These are phyloP conservation scores for Kodamaea lidongshanica DNA, from an alignment of 805 yeast species.

Conservation along the genomic window DNA sequence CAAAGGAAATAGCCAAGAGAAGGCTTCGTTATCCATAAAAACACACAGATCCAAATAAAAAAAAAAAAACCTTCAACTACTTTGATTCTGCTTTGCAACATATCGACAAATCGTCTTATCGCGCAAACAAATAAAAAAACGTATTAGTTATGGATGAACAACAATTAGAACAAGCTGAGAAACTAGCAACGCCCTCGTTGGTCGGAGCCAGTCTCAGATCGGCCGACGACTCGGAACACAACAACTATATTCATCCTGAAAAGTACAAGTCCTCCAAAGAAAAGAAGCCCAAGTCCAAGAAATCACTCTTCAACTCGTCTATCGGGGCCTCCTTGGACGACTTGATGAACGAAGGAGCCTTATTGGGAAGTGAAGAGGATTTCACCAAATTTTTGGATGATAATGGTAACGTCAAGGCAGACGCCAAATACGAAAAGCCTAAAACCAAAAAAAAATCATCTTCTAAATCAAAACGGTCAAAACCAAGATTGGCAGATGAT, in stretches of 20 bases:
- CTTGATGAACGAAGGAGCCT: slow-evolving; percentile 41
- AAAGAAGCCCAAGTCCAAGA: slow-evolving; percentile 10
- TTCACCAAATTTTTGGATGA: slow-evolving; percentile 48
- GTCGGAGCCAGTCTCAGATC: slow-evolving; percentile 48
- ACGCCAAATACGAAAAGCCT: slow-evolving; percentile 19
- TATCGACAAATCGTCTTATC: too few species aligned
- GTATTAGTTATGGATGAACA: slow-evolving; percentile 41
- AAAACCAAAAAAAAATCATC: slow-evolving; percentile 1
- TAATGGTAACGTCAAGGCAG: slow-evolving; percentile 48
- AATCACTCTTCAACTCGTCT: slow-evolving; percentile 12
- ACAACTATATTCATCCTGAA: slow-evolving; percentile 42
- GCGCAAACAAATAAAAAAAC: neutral
- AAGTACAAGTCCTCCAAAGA: slow-evolving; percentile 25
- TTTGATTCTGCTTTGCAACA: too few species aligned
- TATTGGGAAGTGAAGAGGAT: slow-evolving; percentile 45
- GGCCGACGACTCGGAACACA: slow-evolving; percentile 41
- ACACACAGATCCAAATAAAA: too few species aligned
- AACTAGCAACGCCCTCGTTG: slow-evolving; percentile 43
- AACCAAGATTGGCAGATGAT: slow-evolving; percentile 19
- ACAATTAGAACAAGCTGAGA: slow-evolving; percentile 49
- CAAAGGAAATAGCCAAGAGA: too few species aligned
- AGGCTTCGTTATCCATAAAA: too few species aligned
- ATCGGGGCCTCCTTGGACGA: slow-evolving; percentile 54
- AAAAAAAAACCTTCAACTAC: slow-evolving; percentile 1
- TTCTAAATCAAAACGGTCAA: slow-evolving; percentile 3